Base-by-base conservation (phyloP, 2,329 filamentous ascomycete genomes). In the Trichoderma citrinoviride region DNA sequence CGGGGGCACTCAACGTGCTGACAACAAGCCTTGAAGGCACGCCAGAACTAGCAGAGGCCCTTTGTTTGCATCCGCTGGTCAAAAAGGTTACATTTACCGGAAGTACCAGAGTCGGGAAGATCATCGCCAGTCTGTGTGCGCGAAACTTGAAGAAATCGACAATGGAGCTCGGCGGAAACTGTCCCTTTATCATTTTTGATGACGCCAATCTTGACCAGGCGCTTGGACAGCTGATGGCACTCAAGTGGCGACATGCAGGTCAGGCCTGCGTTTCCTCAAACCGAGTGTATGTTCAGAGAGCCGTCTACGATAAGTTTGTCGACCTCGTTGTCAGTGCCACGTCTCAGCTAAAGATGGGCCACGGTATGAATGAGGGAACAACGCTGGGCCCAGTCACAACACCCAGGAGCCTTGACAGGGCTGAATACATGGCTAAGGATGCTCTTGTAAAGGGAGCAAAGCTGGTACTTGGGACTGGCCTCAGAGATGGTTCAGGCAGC, bases 31-130 rank as follows among this genome's bases (percentile, higher is more conserved):
- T 81, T 7, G 75, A 74, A 0, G 79, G 80, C 55, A 83, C 81
- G 0, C 81, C 81, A 0, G 61, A 70, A 1, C 73, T 83, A 2
- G 79, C 78, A 14, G 81, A 82, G 71, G 77, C 78, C 0, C 76
- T 84, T 1, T 83, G 80, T 67, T 75, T 77, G 29, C 80, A 83
- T 65, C 76, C 76, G 0, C 65, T 76, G 0, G 77, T 83, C 0
- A 80, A 79, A 57, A 93, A 93, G 74, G 81, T 94, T 63, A 90
- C 89, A 64, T 95, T 94, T 70, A 94, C 91, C 0, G 91, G 91
- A 19, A 87, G 85, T 70, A 91, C 90, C 0, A 77, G 80, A 0
- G 85, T 93, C 0, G 91, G 91, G 4, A 84, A 86, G 44, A 87
- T 88, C 66, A 82, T 92, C 53, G 85, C 87, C 1, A 75, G 80